These are phyloP conservation scores for Avena atlantica DNA, from an alignment of 176 grass and related monocot genomes.

Conservation along the genomic window DNA sequence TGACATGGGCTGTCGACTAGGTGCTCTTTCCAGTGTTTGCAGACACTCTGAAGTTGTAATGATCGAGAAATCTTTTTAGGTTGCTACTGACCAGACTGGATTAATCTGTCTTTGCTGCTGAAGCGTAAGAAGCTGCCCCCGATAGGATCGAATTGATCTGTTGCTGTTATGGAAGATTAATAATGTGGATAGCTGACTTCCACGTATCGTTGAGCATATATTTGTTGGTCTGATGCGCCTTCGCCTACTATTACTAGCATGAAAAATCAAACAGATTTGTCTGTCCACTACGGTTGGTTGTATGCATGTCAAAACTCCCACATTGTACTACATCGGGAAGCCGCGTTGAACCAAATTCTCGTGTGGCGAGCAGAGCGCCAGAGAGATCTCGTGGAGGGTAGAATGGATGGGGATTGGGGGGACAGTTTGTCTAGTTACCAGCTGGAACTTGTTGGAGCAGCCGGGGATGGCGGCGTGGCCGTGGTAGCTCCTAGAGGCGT, in stretches of 20 bases:
- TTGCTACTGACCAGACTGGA: no score
- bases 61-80: no score
- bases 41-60: no score
- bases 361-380: neutral
- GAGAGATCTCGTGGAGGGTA: slow-evolving; percentile 16
- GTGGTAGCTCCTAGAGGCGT: slow-evolving; percentile 71
- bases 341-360: neutral
- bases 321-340: neutral
- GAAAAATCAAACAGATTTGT: neutral
- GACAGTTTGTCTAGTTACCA: slow-evolving; percentile 50
- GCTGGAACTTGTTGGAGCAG: slow-evolving; percentile 94
- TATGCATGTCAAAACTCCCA: neutral
- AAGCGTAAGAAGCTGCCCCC: no score
- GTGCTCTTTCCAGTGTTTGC: no score
- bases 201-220: neutral
- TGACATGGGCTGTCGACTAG: no score
- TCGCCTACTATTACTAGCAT: no score
- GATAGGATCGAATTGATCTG: no score
- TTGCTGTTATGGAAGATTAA: no score
- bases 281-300: neutral
- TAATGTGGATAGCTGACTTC: neutral
- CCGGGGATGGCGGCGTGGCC: slow-evolving; percentile 61
- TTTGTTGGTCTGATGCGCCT: neutral
- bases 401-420: slow-evolving; percentile 20
- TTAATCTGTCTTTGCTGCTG: no score